Evolutionary conservation across 2,329 filamentous ascomycete species (phyloP), one percentile per base, ranked within the genome.

Genomic region (Botrytis hyacinthi): DNA sequence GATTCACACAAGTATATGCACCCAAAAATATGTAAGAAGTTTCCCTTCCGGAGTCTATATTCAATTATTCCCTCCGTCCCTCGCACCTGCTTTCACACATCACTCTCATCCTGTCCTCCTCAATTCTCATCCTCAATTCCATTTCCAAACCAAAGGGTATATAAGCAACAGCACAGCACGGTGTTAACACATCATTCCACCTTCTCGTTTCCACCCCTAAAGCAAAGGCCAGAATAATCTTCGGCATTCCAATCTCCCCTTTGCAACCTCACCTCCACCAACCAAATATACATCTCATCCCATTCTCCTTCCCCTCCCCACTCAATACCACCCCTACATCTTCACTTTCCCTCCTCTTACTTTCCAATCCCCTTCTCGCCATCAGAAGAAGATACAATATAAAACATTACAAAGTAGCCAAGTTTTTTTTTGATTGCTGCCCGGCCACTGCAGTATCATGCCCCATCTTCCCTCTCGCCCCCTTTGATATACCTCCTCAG

Each of bases 31-130:
- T 57, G 32, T 62, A 51, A 35, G 10, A 62, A 70, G 46, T 62
- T 69, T 73, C 29, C 51, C 29, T 68, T 67, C 29, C 51, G 22
- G 68, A 59, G 71, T 73, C 65, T 73, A 73, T 73, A 73, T 73
- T 73, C 71, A 73, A 73, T 69, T 60, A 51, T 40, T 37, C 54
- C 51, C 44, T 62, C 40, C 40, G 18, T 32, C 32, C 32, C 10
- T 48, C 44, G 40, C 40, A 20, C 42, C 59, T 65, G 26, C 69
- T 42, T 40, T 10, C 32, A 59, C 68, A 40, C 57, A 51, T 40
- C 37, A 16, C 46, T 40, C 26, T 42, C 57, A 42, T 35, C 44
- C 59, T 10, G 60, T 14, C 48, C 18, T 61, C 51, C 54, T 14
- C 20, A 26, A 54, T n/a, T 22, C 18, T n/a, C 68, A 42, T 62